A percentile compares a stretch with the other conserved stretches of the same genome.
Evolutionary conservation across 345 rosid genomes (phyloP).

Genomic region (Eucalyptus urophylla): DNA sequence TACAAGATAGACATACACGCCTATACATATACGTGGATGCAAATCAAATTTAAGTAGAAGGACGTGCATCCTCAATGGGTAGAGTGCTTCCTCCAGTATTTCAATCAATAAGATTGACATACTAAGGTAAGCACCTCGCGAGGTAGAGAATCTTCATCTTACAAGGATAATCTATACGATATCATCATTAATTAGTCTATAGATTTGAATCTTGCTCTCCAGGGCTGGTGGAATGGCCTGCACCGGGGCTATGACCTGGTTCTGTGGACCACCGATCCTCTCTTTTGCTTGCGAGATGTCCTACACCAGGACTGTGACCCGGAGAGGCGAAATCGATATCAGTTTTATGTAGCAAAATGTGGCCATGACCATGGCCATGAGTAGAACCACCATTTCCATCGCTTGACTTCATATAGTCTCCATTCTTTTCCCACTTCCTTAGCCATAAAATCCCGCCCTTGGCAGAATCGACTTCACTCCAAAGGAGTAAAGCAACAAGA

Average conservation of each 20-base stretch:
- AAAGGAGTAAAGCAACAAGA: background rate
- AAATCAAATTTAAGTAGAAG: background rate
- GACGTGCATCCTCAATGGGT: background rate
- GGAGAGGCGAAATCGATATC: background rate
- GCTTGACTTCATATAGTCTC: background rate
- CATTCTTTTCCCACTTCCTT: background rate
- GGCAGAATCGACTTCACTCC: background rate
- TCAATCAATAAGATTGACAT: background rate
- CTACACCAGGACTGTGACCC: background rate
- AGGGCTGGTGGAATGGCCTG: constrained; percentile 32
- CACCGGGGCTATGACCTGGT: constrained; percentile 52
- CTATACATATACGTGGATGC: background rate
- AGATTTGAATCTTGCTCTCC: background rate
- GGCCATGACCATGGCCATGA: background rate
- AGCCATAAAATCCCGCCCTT: background rate
- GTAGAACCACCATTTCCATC: background rate
- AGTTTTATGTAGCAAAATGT: background rate
- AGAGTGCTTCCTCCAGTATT: background rate
- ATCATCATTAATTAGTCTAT: background rate
- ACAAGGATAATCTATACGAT: background rate
- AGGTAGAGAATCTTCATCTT: background rate
- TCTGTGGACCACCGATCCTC: constrained; percentile 27
- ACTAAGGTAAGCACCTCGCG: background rate
- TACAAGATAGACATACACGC: background rate
- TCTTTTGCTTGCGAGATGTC: background rate